A percentile compares a stretch with the other conserved stretches of the same genome.
Conservation (phyloP, 2,329 filamentous ascomycete genomes). For the Aspergillus sergii region DNA sequence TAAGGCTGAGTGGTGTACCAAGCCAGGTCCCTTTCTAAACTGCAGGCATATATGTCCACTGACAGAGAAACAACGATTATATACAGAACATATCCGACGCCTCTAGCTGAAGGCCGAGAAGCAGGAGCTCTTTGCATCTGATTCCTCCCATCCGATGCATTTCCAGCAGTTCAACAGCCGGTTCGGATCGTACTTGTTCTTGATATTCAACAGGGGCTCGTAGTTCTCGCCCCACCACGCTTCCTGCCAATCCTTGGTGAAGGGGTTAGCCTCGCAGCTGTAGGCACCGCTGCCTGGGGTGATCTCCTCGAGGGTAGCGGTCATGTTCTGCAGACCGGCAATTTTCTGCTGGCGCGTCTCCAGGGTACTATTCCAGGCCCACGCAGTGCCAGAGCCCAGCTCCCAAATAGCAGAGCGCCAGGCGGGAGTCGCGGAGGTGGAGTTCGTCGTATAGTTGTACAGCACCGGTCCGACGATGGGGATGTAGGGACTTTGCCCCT, state of each 20-base stretch:
- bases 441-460: slow-evolving; percentile 22
- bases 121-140: slow-evolving; percentile 13
- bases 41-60: neutral
- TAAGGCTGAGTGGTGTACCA: neutral
- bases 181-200: slow-evolving; percentile 23
- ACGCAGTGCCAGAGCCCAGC: slow-evolving; percentile 15
- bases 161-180: slow-evolving; percentile 23
- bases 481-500: slow-evolving; percentile 19
- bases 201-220: slow-evolving; percentile 18
- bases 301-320: slow-evolving; percentile 14
- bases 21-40: no score
- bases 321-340: slow-evolving; percentile 14
- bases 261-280: slow-evolving; percentile 23
- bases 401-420: slow-evolving; percentile 24
- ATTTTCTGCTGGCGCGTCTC: slow-evolving; percentile 13
- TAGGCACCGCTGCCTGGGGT: slow-evolving; percentile 23
- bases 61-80: neutral
- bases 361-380: slow-evolving; percentile 23
- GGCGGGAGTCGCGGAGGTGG: slow-evolving; percentile 20
- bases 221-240: slow-evolving; percentile 27
- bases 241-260: slow-evolving; percentile 20
- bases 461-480: slow-evolving; percentile 20
- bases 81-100: neutral
- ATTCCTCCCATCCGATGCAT: slow-evolving; percentile 21
- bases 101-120: slow-evolving; percentile 12